Percentiles rank a stretch among this genome's conserved stretches.
phyloP scores from a whole-genome alignment of 495 filamentous ascomycete species.

The Penicillium silybi region DNA sequence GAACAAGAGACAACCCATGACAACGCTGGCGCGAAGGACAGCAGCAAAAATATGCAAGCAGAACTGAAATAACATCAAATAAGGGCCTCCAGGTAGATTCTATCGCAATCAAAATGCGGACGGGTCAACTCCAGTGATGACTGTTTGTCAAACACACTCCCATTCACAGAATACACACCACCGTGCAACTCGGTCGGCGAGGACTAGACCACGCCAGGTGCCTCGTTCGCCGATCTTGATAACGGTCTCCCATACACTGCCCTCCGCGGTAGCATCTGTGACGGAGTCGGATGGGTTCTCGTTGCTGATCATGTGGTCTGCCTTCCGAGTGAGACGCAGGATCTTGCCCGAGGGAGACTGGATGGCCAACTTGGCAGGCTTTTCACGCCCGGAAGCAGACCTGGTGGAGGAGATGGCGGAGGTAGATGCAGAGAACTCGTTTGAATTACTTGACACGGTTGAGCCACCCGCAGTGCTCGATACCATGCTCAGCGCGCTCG shows the following conservation, averaged over 20 bases:
- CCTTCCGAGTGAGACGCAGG: constrained; percentile 81
- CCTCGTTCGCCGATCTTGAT: constrained; percentile 95
- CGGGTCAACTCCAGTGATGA: constrained; percentile 1
- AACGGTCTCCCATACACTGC: constrained; percentile 93
- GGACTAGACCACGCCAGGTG: constrained; percentile 86
- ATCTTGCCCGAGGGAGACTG: constrained; percentile 97
- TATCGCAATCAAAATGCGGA: constrained; percentile 2
- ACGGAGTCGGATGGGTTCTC: constrained; percentile 40
- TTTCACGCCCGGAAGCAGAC: constrained; percentile 53
- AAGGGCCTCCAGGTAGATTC: background rate
- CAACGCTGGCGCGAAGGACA: background rate
- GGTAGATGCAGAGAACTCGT: constrained; percentile 45
- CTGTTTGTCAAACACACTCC: constrained; percentile 55
- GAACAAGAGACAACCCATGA: constrained; percentile 6
- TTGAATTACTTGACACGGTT: constrained; percentile 36
- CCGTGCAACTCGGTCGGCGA: constrained; percentile 89
- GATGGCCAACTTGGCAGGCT: constrained; percentile 93
- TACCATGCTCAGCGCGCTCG: constrained; percentile 77
- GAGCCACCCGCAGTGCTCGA: constrained; percentile 44
- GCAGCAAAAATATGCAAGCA: constrained; percentile 9
- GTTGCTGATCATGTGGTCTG: constrained; percentile 58
- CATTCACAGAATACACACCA: constrained; percentile 99
- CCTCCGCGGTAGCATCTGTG: constrained; percentile 60
- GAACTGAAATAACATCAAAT: constrained; percentile 10
- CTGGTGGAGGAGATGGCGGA: constrained; percentile 53